These are phyloP conservation scores for Gnetum montanum DNA, from an alignment of 75 land plant genomes.

Conservation along the genomic window DNA sequence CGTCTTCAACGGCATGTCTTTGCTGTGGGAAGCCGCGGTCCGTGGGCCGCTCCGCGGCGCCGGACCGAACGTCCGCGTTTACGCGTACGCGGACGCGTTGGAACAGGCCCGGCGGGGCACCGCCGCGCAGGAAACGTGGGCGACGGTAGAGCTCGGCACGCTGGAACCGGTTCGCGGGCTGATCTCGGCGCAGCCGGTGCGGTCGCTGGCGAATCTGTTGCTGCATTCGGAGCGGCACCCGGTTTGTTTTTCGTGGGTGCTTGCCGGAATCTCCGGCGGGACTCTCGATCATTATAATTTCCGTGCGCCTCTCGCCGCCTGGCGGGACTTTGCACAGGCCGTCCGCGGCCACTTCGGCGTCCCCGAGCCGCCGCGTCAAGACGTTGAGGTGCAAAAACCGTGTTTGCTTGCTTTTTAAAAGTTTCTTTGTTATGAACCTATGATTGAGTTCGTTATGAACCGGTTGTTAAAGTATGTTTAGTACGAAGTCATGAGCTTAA, in stretches of 20 bases:
- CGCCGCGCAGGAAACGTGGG: neutral
- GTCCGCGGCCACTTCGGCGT: slow-evolving; percentile 4
- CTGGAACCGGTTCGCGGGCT: neutral
- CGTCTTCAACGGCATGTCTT: slow-evolving; percentile 12
- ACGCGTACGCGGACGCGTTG: neutral
- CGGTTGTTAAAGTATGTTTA: too few relatives aligned
- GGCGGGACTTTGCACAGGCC: slow-evolving; percentile 1
- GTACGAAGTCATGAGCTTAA: too few relatives aligned
- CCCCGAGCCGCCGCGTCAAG: neutral
- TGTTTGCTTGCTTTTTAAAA: too few relatives aligned
- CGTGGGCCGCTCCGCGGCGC: neutral
- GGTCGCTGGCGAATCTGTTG: neutral
- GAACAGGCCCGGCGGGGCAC: neutral
- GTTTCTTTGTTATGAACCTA: too few relatives aligned
- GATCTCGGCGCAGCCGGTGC: neutral
- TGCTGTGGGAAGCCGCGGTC: slow-evolving; percentile 3
- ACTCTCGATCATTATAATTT: slow-evolving; percentile 11
- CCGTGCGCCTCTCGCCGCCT: neutral
- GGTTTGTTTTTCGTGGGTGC: neutral
- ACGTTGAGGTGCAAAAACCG: too few relatives aligned
- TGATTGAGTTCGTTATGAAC: too few relatives aligned
- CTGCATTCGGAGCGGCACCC: neutral
- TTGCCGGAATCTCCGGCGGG: neutral
- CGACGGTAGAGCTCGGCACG: neutral
- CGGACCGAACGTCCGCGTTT: neutral